phyloP scores from a whole-genome alignment of 2,329 filamentous ascomycete genomes.

The Ustulina deusta region DNA sequence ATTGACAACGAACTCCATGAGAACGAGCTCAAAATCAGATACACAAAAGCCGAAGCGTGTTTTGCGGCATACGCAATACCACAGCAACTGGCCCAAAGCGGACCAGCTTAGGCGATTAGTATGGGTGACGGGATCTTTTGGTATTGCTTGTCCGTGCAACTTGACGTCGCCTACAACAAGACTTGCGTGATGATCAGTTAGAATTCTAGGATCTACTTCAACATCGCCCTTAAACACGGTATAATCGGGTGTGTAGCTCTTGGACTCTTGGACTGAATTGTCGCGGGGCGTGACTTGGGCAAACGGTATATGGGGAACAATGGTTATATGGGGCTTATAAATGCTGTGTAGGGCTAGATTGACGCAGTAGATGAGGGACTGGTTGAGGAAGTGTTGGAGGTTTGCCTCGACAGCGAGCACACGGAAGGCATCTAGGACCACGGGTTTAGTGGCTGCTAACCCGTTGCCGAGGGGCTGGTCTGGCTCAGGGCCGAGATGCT shows the following conservation, averaged over 20 bases:
- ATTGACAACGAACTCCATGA: conserved; percentile 29
- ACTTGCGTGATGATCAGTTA: conserved; percentile 23
- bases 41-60: conserved; percentile 34
- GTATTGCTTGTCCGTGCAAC: conserved; percentile 17
- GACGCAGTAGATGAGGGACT: too few relatives aligned
- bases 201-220: conserved; percentile 1
- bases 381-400: too few relatives aligned
- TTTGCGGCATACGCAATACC: conserved; percentile 33
- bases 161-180: conserved; percentile 27
- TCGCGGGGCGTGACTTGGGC: too few relatives aligned
- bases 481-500: conserved; percentile 23
- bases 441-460: too few relatives aligned
- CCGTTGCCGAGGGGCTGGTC: conserved; percentile 20
- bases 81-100: conserved; percentile 27
- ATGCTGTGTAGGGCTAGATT: too few relatives aligned
- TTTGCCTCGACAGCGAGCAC: too few relatives aligned
- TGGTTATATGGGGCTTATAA: too few relatives aligned
- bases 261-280: too few relatives aligned
- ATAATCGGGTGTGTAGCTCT: too few relatives aligned
- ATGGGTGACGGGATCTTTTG: conserved; percentile 17
- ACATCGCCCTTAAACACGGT: background rate
- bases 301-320: too few relatives aligned
- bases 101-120: conserved; percentile 15
- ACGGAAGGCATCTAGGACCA: too few relatives aligned
- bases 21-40: conserved; percentile 23